Evolutionary conservation across 2,329 filamentous ascomycete species (phyloP).

Genomic region (Pseudogymnoascus sp.): DNA sequence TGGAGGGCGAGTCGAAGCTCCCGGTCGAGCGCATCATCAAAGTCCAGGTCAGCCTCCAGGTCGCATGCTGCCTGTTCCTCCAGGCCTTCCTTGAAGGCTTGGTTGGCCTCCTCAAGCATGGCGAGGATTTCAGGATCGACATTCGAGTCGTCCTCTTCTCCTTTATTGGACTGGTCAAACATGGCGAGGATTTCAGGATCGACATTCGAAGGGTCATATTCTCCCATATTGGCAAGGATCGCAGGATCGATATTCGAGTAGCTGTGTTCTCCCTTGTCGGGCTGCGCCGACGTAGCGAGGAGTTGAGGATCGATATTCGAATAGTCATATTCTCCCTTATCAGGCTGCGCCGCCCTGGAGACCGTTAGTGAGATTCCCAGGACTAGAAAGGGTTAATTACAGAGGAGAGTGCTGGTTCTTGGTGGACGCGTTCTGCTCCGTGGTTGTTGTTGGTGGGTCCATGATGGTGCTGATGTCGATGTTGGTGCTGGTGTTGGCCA

Average conservation of each 20-base stretch:
- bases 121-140: conserved; percentile 3
- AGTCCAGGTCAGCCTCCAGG: not conserved
- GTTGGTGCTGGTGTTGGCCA: not conserved
- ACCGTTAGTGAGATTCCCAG: not conserved
- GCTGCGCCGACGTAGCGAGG: not conserved
- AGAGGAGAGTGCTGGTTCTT: not conserved
- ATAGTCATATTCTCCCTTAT: not conserved
- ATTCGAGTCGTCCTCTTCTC: not conserved
- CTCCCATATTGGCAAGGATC: not conserved
- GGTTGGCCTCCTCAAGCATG: conserved; percentile 1
- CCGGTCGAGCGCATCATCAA: not conserved
- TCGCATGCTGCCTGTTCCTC: not conserved
- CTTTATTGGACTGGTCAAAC: not conserved
- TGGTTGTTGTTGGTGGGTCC: not conserved
- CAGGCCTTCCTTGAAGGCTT: not conserved
- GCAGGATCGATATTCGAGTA: not conserved
- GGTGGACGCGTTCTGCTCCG: not conserved
- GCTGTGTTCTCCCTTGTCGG: not conserved
- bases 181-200: conserved; percentile 4
- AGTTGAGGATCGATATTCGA: not conserved
- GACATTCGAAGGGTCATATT: not conserved
- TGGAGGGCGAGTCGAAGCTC: not conserved
- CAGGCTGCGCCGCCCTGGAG: not conserved
- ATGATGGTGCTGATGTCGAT: not conserved
- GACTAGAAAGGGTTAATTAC: not conserved